Percentiles rank a stretch among this genome's conserved stretches.
Conservation (phyloP, 768 basidiomycete genomes). For the Auricularia sp. region DNA sequence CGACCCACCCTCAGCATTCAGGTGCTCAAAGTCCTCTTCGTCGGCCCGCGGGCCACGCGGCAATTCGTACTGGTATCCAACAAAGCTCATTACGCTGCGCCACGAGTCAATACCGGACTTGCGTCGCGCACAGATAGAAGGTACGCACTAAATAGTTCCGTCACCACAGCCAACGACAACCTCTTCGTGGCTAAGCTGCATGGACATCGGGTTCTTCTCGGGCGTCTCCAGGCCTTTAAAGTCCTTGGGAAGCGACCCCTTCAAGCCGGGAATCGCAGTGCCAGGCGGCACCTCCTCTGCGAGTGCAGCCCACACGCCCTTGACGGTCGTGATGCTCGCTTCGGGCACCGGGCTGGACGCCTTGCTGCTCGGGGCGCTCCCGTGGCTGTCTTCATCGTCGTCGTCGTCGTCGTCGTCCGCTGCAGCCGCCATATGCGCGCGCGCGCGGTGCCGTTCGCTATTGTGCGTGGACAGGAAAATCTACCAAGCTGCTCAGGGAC, state of each 20-base stretch:
- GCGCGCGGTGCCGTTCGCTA: conserved; percentile 34
- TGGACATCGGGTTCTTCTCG: conserved; percentile 91
- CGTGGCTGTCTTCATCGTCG: conserved; percentile 13
- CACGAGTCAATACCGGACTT: not conserved
- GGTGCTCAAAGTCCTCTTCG: not conserved
- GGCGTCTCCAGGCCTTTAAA: conserved; percentile 75
- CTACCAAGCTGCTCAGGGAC: conserved; percentile 26
- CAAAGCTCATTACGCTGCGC: conserved; percentile 26
- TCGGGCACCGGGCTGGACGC: not conserved
- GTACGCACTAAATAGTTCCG: conserved; percentile 78
- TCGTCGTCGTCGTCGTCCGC: conserved; percentile 15
- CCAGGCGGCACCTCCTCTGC: conserved; percentile 31
- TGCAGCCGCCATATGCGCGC: not conserved
- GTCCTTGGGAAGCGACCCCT: conserved; percentile 53
- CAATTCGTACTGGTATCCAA: conserved; percentile 40
- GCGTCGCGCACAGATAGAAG: not conserved
- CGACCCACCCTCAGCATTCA: not conserved
- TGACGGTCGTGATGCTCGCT: conserved; percentile 49
- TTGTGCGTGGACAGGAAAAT: conserved; percentile 78
- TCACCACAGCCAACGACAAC: conserved; percentile 88
- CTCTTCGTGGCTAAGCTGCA: conserved; percentile 85
- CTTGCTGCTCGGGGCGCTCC: not conserved
- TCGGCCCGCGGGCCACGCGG: not conserved
- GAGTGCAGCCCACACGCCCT: conserved; percentile 68
- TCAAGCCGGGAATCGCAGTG: conserved; percentile 44